Percentiles rank a stretch among this genome's conserved stretches.
Conservation (phyloP, 2,329 filamentous ascomycete species). For the Septoria linicola region DNA sequence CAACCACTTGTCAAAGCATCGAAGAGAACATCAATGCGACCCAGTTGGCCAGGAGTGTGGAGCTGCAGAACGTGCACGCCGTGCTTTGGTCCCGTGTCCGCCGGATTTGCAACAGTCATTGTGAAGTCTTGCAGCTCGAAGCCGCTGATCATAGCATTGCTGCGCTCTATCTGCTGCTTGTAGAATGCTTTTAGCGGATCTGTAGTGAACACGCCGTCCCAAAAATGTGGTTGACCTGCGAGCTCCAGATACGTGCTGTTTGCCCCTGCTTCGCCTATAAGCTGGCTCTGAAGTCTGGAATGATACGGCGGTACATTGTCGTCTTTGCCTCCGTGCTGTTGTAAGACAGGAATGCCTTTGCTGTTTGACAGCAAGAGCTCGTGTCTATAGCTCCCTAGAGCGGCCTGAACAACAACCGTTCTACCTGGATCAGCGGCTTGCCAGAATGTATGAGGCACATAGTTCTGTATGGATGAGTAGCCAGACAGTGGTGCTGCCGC, state of each 20-base stretch:
- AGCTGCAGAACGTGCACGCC: conserved; percentile 54
- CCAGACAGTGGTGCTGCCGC: conserved; percentile 59
- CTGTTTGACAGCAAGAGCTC: conserved; percentile 55
- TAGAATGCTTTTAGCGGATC: conserved; percentile 52
- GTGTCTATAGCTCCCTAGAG: conserved; percentile 55
- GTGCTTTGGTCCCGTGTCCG: conserved; percentile 53
- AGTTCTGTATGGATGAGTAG: conserved; percentile 59
- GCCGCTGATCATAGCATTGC: conserved; percentile 22
- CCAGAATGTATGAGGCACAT: conserved; percentile 60
- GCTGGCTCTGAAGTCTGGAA: conserved; percentile 54
- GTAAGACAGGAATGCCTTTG: conserved; percentile 53
- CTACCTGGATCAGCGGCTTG: conserved; percentile 53
- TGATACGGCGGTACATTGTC: conserved; percentile 61
- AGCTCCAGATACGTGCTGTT: conserved; percentile 53
- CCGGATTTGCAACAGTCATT: conserved; percentile 53
- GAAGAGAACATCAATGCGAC: conserved; percentile 47
- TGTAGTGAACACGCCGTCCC: conserved; percentile 57
- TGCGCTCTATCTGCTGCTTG: conserved; percentile 35
- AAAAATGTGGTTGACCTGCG: conserved; percentile 52
- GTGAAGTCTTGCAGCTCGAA: conserved; percentile 43
- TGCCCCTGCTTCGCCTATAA: conserved; percentile 46
- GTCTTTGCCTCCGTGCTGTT: conserved; percentile 57
- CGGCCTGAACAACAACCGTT: conserved; percentile 48
- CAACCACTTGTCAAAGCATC: conserved; percentile 34
- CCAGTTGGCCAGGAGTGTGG: conserved; percentile 51